These are phyloP conservation scores for Hymenoscyphus fraxineus DNA, from an alignment of 2,329 filamentous ascomycete genomes.

Conservation along the genomic window DNA sequence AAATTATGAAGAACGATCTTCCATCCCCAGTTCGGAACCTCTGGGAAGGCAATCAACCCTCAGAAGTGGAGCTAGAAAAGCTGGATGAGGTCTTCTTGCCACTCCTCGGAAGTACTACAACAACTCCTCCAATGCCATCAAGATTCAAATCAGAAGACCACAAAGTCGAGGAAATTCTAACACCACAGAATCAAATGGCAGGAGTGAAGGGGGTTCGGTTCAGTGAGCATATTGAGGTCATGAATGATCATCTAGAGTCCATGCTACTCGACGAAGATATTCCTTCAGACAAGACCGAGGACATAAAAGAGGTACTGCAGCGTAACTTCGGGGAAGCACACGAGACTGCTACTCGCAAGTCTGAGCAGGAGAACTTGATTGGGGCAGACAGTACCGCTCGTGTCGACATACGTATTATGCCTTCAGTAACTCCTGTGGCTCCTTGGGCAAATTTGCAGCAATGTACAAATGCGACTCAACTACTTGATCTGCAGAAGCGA, in stretches of 20 bases:
- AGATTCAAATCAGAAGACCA: conserved; percentile 20
- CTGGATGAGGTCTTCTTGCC: conserved; percentile 54
- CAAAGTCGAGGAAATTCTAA: conserved; percentile 33
- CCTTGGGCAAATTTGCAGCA: conserved; percentile 43
- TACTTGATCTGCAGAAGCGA: conserved; percentile 36
- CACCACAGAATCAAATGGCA: conserved; percentile 22
- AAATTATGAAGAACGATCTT: conserved; percentile 31
- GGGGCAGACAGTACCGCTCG: conserved; percentile 39
- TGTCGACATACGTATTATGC: conserved; percentile 46
- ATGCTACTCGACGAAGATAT: conserved; percentile 15
- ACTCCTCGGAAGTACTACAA: conserved; percentile 12
- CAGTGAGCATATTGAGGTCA: conserved; percentile 27
- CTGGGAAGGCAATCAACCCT: neutral
- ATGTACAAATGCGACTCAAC: conserved; percentile 13
- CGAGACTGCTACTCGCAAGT: conserved; percentile 20
- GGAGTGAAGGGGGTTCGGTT: conserved; percentile 27
- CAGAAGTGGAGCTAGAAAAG: conserved; percentile 2
- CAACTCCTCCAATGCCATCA: conserved; percentile 10
- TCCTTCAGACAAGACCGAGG: conserved; percentile 7
- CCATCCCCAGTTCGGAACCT: conserved; percentile 21
- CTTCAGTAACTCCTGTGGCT: conserved; percentile 39
- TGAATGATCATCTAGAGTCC: conserved; percentile 28
- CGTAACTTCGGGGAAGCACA: conserved; percentile 26
- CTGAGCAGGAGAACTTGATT: conserved; percentile 34
- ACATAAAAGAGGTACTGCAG: conserved; percentile 24